These are phyloP conservation scores for Zygotorulaspora florentina DNA, from an alignment of 805 yeast species.

Conservation along the genomic window DNA sequence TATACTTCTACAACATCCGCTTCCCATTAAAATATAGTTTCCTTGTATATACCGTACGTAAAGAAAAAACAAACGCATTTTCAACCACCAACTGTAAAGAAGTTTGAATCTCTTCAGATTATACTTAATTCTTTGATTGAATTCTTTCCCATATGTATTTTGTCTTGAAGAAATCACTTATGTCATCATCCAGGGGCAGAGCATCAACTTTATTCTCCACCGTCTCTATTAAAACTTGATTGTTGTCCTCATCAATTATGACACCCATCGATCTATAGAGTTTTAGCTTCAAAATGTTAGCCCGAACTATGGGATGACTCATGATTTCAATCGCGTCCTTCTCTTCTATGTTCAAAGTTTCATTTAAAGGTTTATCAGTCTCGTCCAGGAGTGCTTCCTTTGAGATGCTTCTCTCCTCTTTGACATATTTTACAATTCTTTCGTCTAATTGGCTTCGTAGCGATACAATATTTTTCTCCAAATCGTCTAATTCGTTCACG, in stretches of 20 bases:
- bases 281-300: conserved; percentile 47
- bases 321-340: conserved; percentile 14
- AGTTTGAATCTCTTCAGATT: neutral
- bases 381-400: neutral
- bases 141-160: conserved; percentile 76
- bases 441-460: conserved; percentile 23
- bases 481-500: conserved; percentile 23
- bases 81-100: too few species aligned
- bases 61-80: too few species aligned
- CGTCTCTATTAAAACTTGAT: conserved; percentile 48
- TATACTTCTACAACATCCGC: neutral
- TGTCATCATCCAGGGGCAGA: conserved; percentile 47
- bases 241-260: conserved; percentile 41
- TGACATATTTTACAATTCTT: conserved; percentile 16
- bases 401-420: conserved; percentile 3
- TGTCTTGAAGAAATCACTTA: conserved; percentile 64
- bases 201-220: conserved; percentile 44
- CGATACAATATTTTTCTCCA: conserved; percentile 21
- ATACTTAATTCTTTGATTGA: conserved; percentile 13
- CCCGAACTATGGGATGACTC: conserved; percentile 21
- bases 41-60: too few species aligned
- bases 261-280: conserved; percentile 60
- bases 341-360: conserved; percentile 3
- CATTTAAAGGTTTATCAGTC: neutral
- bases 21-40: neutral